These are phyloP conservation scores for Logfia minima DNA, from an alignment of 129 eudicot species.

Conservation along the genomic window DNA sequence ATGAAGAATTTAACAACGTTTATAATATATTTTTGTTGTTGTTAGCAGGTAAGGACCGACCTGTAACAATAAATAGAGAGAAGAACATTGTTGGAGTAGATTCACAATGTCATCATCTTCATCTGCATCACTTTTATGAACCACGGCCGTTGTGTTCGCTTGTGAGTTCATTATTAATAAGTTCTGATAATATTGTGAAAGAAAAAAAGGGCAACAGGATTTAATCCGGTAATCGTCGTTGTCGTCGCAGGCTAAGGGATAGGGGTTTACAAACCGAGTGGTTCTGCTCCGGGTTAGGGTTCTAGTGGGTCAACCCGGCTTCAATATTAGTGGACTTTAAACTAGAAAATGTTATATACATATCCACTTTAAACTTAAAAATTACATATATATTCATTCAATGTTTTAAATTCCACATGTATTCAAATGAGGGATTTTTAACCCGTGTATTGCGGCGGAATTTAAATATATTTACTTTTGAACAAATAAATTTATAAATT, in stretches of 20 bases:
- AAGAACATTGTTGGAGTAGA: slow-evolving; percentile 66
- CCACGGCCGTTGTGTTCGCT: slow-evolving; percentile 28
- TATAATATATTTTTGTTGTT: not conserved
- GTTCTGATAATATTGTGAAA: too few relatives aligned
- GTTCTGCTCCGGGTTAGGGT: not conserved
- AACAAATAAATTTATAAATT: too few relatives aligned
- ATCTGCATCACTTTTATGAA: slow-evolving; percentile 58
- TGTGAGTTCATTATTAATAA: not conserved
- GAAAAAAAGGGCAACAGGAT: too few relatives aligned
- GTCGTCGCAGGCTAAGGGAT: not conserved
- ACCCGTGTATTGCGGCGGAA: too few relatives aligned
- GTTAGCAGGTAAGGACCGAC: slow-evolving; percentile 21
- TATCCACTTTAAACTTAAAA: too few relatives aligned
- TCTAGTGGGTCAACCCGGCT: too few relatives aligned
- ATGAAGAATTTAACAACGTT: not conserved
- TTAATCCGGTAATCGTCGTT: not conserved
- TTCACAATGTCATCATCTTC: slow-evolving; percentile 71
- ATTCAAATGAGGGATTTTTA: too few relatives aligned
- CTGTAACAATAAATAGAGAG: slow-evolving; percentile 58
- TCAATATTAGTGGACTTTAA: not conserved
- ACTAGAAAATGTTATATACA: too few relatives aligned
- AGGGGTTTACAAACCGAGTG: not conserved
- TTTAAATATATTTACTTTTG: too few relatives aligned
- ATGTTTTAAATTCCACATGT: too few relatives aligned
- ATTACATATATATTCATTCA: too few relatives aligned